Conservation (phyloP, 352 stramenopile genomes). For the Detonula confervacea region DNA sequence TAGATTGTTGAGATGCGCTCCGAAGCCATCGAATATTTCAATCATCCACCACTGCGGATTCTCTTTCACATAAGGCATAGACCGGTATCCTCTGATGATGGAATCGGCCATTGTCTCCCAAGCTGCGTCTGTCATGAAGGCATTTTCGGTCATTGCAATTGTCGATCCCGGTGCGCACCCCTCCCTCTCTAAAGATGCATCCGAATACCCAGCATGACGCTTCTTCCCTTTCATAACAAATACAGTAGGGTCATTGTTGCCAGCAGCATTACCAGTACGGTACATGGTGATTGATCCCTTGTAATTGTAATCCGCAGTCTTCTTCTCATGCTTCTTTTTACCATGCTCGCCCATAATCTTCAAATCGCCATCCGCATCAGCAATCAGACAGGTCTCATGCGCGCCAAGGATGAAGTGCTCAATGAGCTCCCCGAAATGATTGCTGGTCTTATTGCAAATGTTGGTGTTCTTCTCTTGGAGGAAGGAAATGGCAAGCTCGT, state of each 20-base stretch:
- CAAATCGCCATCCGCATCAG: conserved; percentile 5
- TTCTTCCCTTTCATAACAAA: conserved; percentile 17
- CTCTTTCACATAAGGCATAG: conserved; percentile 15
- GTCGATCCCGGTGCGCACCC: conserved; percentile 11
- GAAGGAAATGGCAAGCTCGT: not conserved
- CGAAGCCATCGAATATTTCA: conserved; percentile 37
- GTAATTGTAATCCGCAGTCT: conserved; percentile 14
- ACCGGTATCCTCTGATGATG: conserved; percentile 1
- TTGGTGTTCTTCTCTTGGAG: conserved; percentile 17
- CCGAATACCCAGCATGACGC: not conserved
- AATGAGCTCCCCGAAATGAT: conserved; percentile 15
- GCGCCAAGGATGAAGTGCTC: conserved; percentile 25
- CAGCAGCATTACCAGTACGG: not conserved
- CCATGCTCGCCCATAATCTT: conserved; percentile 4
- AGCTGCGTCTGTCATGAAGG: conserved; percentile 41
- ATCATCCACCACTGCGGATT: conserved; percentile 35
- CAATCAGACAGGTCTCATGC: conserved; percentile 13
- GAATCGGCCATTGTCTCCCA: conserved; percentile 6
- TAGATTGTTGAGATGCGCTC: conserved; percentile 15
- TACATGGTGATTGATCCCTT: conserved; percentile 14
- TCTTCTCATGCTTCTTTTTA: conserved; percentile 25
- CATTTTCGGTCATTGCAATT: conserved; percentile 29
- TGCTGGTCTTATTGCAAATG: conserved; percentile 16
- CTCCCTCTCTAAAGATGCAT: conserved; percentile 7
- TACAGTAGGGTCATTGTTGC: conserved; percentile 12